These are phyloP conservation scores for Coemansia sp. DNA, from an alignment of 192 early-diverging fungal genomes.

Conservation along the genomic window DNA sequence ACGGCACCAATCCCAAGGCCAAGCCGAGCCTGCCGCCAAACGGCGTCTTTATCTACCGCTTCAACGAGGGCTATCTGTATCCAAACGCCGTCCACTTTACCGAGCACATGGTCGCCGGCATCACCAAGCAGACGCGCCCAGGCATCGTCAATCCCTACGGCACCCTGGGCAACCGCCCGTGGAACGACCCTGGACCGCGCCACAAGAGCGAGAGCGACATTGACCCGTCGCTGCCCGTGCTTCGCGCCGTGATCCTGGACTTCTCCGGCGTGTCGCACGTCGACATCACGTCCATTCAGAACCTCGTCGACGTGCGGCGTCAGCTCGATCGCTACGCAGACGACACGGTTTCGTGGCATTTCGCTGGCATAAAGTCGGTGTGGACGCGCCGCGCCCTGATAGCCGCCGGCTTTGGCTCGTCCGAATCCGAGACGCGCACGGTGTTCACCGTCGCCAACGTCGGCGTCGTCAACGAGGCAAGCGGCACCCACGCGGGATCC, in stretches of 20 bases:
- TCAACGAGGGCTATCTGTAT: conserved; percentile 52
- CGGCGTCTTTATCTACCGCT: conserved; percentile 49
- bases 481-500: not conserved
- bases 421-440: conserved; percentile 15
- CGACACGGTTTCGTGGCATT: conserved; percentile 53
- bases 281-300: conserved; percentile 78
- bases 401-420: conserved; percentile 47
- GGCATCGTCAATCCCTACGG: conserved; percentile 51
- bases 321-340: conserved; percentile 59
- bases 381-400: conserved; percentile 43
- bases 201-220: conserved; percentile 49
- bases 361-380: conserved; percentile 49
- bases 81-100: conserved; percentile 53
- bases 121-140: conserved; percentile 46
- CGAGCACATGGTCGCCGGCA: conserved; percentile 52
- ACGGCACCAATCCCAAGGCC: conserved; percentile 37
- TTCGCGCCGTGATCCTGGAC: conserved; percentile 78
- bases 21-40: conserved; percentile 20
- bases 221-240: conserved; percentile 43
- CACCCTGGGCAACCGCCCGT: conserved; percentile 53
- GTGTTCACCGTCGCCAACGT: conserved; percentile 49
- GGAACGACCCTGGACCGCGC: conserved; percentile 57
- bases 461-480: conserved; percentile 21
- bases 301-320: conserved; percentile 63
- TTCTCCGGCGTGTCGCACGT: conserved; percentile 73